Base-by-base conservation (phyloP, 176 grass and related monocot genomes). In the Paspalum notatum region DNA sequence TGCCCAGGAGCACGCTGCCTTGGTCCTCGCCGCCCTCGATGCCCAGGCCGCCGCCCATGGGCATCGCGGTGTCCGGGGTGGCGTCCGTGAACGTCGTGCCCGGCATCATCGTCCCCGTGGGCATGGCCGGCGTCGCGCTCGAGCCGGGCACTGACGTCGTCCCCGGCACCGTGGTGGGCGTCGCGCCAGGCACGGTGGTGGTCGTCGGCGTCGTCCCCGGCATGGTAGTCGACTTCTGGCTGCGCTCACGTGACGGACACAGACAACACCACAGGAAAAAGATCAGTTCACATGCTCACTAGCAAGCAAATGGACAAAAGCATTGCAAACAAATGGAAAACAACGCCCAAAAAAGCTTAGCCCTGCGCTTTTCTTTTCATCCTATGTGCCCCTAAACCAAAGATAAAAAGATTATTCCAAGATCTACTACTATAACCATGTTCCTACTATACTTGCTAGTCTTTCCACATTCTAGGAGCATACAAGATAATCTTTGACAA, bases 151-250 rank as follows among this genome's bases (percentile, higher is more conserved):
- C 18, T 0, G 69, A 7, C 55, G 56, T 51, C 20, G 72, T 70
- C 40, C 65, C 65, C 1, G 78, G 73, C 53, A 61, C 65, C 0
- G 53, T 45, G 2, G 46, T 51, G 6, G 48, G 66, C 4, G 57
- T 63, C 0, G 69, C 54, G 1, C 21, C 75, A 0, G 78, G 79
- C 55, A 76, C 16, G 0, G 48, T 73, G 20, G 60, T 56, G 2
- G 47, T 72, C 9, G 70, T 18, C 13, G 26, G 3, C 47, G 20
- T 84, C 45, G 83, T 1, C 10, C 49, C 27, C 39, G 84, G 77
- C 69, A 22, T 27, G 54, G 63, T 90, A 13, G 91, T 76, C 47
- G 93, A 82, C 71, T 95, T 95, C 88, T 95, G 82, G 83, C 93
- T 95, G 86, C 46, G 81, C 40, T 39, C 80, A 49, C 24, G 58